Percentiles rank a stretch among this genome's conserved stretches.
phyloP scores from a whole-genome alignment of 345 rosid genomes.

The Syzygium oleosum region DNA sequence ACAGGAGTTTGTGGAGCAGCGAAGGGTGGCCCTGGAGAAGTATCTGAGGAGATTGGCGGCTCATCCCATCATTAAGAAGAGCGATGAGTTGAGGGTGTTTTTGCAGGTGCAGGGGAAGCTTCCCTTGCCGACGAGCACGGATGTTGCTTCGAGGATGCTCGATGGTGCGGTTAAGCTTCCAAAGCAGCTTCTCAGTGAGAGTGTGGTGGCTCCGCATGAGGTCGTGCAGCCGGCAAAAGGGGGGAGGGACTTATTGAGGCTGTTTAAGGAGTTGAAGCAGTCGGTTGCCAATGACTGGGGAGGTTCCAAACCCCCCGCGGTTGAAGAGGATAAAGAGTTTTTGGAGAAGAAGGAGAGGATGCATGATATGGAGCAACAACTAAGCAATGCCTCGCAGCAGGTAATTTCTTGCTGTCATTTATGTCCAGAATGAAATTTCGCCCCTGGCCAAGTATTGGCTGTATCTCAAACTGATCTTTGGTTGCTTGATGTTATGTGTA shows the following conservation, averaged over 20 bases:
- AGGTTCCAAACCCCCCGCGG: conserved; percentile 65
- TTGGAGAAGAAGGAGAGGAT: conserved; percentile 78
- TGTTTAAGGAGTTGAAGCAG: conserved; percentile 90
- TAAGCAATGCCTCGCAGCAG: conserved; percentile 91
- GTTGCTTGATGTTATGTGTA: background rate
- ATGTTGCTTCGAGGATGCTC: conserved; percentile 90
- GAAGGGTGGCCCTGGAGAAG: conserved; percentile 82
- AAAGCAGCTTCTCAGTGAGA: conserved; percentile 78
- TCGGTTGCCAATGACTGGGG: conserved; percentile 87
- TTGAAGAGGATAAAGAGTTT: conserved; percentile 90
- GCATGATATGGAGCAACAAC: conserved; percentile 79
- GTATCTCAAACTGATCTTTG: background rate
- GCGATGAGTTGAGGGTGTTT: conserved; percentile 79
- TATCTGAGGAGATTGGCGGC: conserved; percentile 58
- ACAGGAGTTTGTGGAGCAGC: conserved; percentile 94
- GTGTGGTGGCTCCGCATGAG: conserved; percentile 54
- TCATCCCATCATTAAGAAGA: conserved; percentile 70
- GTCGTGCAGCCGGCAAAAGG: conserved; percentile 89
- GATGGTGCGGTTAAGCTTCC: conserved; percentile 88
- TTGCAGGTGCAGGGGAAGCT: conserved; percentile 77
- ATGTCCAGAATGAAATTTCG: background rate
- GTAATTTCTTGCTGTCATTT: conserved; percentile 13
- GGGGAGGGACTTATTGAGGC: conserved; percentile 79
- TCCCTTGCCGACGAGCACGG: conserved; percentile 53
- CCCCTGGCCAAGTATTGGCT: background rate